A percentile compares a stretch with the other conserved stretches of the same genome.
Conservation (phyloP, 768 basidiomycete genomes). For the Dentipellis fragilis region DNA sequence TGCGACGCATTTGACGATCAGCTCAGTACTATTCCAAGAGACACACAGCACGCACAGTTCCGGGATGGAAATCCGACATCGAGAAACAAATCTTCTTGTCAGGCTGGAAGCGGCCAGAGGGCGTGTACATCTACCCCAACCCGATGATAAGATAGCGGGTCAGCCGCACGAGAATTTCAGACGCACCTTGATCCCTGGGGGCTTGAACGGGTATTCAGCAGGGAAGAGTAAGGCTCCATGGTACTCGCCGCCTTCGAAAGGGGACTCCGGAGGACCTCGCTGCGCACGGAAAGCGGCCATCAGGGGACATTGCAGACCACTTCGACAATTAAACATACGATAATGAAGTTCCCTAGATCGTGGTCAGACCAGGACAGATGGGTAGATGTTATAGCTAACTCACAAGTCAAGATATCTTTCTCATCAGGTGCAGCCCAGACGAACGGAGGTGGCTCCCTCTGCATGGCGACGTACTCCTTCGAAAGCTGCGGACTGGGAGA, state of each 20-base stretch:
- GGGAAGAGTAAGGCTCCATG: conserved; percentile 90
- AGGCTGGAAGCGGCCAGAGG: conserved; percentile 82
- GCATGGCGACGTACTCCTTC: conserved; percentile 90
- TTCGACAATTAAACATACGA: conserved; percentile 39
- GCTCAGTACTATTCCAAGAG: not conserved
- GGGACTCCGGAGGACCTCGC: conserved; percentile 92
- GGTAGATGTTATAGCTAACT: conserved; percentile 22
- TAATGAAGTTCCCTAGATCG: conserved; percentile 82
- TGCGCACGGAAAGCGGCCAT: conserved; percentile 21
- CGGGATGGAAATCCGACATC: conserved; percentile 94
- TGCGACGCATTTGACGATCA: not conserved
- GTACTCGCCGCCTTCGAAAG: conserved; percentile 88
- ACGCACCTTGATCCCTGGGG: conserved; percentile 88
- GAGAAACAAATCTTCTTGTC: conserved; percentile 97
- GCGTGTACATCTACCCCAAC: conserved; percentile 69
- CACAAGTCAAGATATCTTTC: conserved; percentile 94
- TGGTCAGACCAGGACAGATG: conserved; percentile 2
- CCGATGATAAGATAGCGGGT: not conserved
- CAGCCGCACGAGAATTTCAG: not conserved
- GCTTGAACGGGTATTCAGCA: conserved; percentile 92
- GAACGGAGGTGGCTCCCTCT: conserved; percentile 89
- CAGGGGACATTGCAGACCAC: not conserved
- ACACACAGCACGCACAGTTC: conserved; percentile 39
- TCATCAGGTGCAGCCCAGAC: conserved; percentile 94
- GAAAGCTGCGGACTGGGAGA: conserved; percentile 39